phyloP scores from a whole-genome alignment of 208 protist species.

The Leishmania tropica region DNA sequence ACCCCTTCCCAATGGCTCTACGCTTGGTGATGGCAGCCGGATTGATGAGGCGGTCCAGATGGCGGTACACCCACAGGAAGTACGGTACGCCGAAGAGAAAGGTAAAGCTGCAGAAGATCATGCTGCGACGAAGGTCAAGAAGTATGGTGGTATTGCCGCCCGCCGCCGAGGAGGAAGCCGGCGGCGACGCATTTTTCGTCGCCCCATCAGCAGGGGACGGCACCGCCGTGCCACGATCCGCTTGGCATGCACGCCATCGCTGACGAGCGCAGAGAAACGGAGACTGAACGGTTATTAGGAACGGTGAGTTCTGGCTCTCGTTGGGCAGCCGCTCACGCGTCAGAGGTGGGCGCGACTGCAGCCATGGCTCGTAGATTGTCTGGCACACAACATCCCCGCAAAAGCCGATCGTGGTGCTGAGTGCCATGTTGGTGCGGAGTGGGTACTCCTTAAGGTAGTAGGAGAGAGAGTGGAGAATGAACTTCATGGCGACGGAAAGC shows the following conservation, averaged over 20 bases:
- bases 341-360: conserved; percentile 35
- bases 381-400: conserved; percentile 77
- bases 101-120: conserved; percentile 83
- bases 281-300: conserved; percentile 49
- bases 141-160: conserved; percentile 36
- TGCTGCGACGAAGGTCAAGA: conserved; percentile 74
- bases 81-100: conserved; percentile 67
- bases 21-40: conserved; percentile 53
- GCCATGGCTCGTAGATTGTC: conserved; percentile 60
- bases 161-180: background rate
- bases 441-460: conserved; percentile 60
- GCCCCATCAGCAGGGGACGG: background rate
- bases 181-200: background rate
- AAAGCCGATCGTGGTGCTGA: conserved; percentile 67
- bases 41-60: conserved; percentile 49
- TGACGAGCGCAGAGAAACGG: conserved; percentile 34
- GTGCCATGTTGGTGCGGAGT: conserved; percentile 53
- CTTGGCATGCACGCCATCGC: conserved; percentile 8
- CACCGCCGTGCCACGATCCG: background rate
- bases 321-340: conserved; percentile 38
- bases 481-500: conserved; percentile 22
- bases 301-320: conserved; percentile 36
- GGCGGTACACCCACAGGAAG: conserved; percentile 63
- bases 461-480: conserved; percentile 45
- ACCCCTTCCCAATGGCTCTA: conserved; percentile 63